Percentiles rank a stretch among this genome's conserved stretches.
phyloP scores from a whole-genome alignment of 1,139 yeast genomes.

The Protomyces inundatus region DNA sequence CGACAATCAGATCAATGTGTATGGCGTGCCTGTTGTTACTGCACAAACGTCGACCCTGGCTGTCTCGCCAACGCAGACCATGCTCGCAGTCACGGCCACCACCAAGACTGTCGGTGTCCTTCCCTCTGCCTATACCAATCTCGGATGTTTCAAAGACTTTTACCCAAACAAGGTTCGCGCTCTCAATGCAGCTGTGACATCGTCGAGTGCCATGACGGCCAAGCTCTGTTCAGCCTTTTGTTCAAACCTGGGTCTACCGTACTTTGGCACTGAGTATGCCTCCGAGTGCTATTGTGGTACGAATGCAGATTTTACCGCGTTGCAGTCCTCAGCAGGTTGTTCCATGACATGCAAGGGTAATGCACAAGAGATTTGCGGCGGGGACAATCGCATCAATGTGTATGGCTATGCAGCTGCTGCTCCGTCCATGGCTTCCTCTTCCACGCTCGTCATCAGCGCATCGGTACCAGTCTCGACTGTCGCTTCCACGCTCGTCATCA shows the following conservation, averaged over 20 bases:
- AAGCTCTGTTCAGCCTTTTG: not conserved
- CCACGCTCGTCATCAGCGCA: not conserved
- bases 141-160: not conserved
- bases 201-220: not conserved
- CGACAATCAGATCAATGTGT: not conserved
- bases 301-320: not conserved
- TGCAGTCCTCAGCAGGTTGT: not conserved
- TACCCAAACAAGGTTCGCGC: not conserved
- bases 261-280: slow-evolving; percentile 19
- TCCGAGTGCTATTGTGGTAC: slow-evolving; percentile 20
- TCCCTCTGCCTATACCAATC: not conserved
- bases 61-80: not conserved
- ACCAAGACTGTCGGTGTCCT: not conserved
- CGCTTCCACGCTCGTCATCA: not conserved
- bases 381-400: not conserved
- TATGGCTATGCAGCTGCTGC: not conserved
- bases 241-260: not conserved
- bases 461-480: not conserved
- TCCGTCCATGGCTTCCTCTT: not conserved
- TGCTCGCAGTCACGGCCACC: not conserved
- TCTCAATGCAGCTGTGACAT: not conserved
- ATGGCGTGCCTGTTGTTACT: not conserved
- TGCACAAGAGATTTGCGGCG: not conserved
- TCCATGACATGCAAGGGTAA: not conserved
- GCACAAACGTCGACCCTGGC: not conserved